Conservation (phyloP, 495 filamentous ascomycete genomes). For the Podospora tetraspora region DNA sequence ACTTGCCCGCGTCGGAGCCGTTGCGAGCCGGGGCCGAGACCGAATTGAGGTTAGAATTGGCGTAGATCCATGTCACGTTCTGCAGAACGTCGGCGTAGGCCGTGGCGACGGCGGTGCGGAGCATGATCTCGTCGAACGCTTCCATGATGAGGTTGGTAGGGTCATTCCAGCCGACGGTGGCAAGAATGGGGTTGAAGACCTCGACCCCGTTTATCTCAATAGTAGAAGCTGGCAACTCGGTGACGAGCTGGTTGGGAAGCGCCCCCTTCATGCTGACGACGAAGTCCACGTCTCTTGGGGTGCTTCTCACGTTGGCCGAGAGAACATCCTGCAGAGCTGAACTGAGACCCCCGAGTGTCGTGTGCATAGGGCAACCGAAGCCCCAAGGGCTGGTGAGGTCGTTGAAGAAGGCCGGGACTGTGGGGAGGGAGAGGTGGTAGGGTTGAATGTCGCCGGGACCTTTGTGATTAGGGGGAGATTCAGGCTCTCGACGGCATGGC, state of each 20-base stretch:
- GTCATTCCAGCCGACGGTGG: not conserved
- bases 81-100: not conserved
- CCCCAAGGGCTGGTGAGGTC: not conserved
- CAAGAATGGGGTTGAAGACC: not conserved
- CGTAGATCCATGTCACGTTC: not conserved
- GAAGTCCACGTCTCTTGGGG: not conserved
- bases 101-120: constrained; percentile 1
- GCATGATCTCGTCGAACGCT: constrained; percentile 7
- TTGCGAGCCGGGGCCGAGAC: not conserved
- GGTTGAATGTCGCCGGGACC: not conserved
- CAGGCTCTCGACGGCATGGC: not conserved
- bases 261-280: not conserved
- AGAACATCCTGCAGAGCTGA: not conserved
- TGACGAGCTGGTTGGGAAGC: not conserved
- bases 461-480: not conserved
- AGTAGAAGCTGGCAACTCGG: not conserved
- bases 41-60: not conserved
- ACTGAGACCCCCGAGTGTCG: not conserved
- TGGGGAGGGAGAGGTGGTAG: constrained; percentile 1
- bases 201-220: not conserved
- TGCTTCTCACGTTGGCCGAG: not conserved
- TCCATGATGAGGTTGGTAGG: not conserved
- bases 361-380: not conserved
- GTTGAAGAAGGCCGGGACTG: not conserved
- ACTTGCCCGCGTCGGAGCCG: not conserved